phyloP scores from a whole-genome alignment of 108 stramenopile genomes.

The Fistulifera solaris region DNA sequence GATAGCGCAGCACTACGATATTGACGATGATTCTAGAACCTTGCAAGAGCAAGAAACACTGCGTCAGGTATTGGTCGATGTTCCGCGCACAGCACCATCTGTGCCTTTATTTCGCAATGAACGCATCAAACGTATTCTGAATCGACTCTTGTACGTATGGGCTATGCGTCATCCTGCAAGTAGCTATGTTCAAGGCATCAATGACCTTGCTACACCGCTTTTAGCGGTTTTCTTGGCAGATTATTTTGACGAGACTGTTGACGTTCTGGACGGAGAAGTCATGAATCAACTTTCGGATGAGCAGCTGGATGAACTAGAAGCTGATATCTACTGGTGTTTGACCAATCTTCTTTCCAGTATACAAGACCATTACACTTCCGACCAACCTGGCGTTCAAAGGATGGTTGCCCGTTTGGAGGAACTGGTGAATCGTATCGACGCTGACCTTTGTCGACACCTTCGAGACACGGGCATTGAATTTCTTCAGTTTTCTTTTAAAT shows the following conservation, averaged over 20 bases:
- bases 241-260: slow-evolving; percentile 15
- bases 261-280: slow-evolving; percentile 47
- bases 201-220: slow-evolving; percentile 93
- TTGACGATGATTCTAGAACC: slow-evolving; percentile 71
- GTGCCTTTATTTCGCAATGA: slow-evolving; percentile 91
- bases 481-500: slow-evolving; percentile 96
- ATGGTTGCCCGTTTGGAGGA: slow-evolving; percentile 93
- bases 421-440: slow-evolving; percentile 89
- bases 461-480: slow-evolving; percentile 71
- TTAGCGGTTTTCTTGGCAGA: slow-evolving; percentile 83
- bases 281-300: slow-evolving; percentile 58
- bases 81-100: slow-evolving; percentile 91
- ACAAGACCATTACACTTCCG: slow-evolving; percentile 96
- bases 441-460: slow-evolving; percentile 73
- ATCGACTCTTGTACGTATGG: slow-evolving; percentile 92
- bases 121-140: slow-evolving; percentile 65
- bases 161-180: slow-evolving; percentile 94
- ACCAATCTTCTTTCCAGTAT: slow-evolving; percentile 92
- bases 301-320: slow-evolving; percentile 69
- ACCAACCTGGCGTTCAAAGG: slow-evolving; percentile 97
- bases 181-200: slow-evolving; percentile 97
- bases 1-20: slow-evolving; percentile 73
- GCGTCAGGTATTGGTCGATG: slow-evolving; percentile 94
- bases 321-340: slow-evolving; percentile 97
- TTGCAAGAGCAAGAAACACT: slow-evolving; percentile 89